Evolutionary conservation across 257 asterid species (phyloP).

Genomic region (Solanum tacnaense): DNA sequence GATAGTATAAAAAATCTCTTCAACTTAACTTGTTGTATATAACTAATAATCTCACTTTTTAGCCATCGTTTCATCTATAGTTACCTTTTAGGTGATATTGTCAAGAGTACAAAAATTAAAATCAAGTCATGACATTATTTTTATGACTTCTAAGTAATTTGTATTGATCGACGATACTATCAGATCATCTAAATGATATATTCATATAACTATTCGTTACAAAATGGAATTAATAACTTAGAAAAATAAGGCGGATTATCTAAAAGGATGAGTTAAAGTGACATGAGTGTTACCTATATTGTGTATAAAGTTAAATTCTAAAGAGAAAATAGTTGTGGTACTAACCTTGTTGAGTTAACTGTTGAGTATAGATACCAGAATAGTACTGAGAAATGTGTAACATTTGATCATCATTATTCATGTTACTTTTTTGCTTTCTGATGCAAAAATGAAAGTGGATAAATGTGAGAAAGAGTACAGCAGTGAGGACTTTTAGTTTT

Average conservation of each 20-base stretch:
- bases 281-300: background rate
- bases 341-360: slow-evolving; percentile 27
- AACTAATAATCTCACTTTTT: background rate
- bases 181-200: background rate
- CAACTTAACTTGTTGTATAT: background rate
- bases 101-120: background rate
- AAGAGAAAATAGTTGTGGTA: background rate
- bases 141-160: too few relatives aligned
- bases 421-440: background rate
- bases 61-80: background rate
- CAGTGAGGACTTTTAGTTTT: background rate
- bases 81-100: background rate
- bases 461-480: background rate
- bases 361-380: slow-evolving; percentile 21
- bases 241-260: background rate
- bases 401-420: slow-evolving; percentile 38
- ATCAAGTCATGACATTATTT: background rate
- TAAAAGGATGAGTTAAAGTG: too few relatives aligned
- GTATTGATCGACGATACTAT: background rate
- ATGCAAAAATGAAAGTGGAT: background rate
- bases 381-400: slow-evolving; percentile 41
- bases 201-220: background rate
- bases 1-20: background rate
- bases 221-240: too few relatives aligned
- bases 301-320: background rate